Evolutionary conservation across 352 stramenopile species (phyloP), one percentile per base, ranked within the genome.

Genomic region (Globisporangium uncinulatum): DNA sequence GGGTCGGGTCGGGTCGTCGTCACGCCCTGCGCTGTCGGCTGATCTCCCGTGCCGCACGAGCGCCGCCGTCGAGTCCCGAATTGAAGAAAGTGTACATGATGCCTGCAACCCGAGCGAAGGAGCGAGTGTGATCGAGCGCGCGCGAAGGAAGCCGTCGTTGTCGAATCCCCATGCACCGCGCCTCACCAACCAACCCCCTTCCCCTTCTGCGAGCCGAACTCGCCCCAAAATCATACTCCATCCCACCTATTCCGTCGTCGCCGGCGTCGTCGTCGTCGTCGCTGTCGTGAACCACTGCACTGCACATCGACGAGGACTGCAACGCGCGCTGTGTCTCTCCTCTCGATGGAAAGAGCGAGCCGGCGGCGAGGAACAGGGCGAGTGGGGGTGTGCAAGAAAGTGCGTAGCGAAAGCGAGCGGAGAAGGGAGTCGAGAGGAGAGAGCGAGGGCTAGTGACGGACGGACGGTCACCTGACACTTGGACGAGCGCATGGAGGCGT

Each of bases 291-390:
- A 61, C 39, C 44, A 45, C 24, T 57, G 49, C 24, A 29, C 24
- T 29, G 24, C 24, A 29, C 24, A 54, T 36, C 49, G 41, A 15
- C 42, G 42, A 47, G 42, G 13, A 24, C 42, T 46, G 37, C 60
- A 56, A 31, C n/a, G 15, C 19, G 49, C 32, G 59, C 55, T 54
- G 29, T 42, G 43, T 56, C 56, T 53, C 51, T 51, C 61, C 56
- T 67, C 61, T 64, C 56, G 51, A 29, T 34, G 61, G 57, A 59
- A 67, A 65, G 57, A 64, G 57, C 45, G 61, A 63, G 60, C 47
- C 11, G 49, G 21, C 19, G 54, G 54, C 56, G 39, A 20, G 51
- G 53, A 24, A 34, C 19, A 31, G 42, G 43, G 31, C 24, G 15
- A 43, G 42, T 20, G 36, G 42, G 37, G 17, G 41, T 6, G 42